A percentile compares a stretch with the other conserved stretches of the same genome.
Evolutionary conservation across 371 early-diverging fungal species (phyloP).

Genomic region (Encephalitozoon cuniculi): DNA sequence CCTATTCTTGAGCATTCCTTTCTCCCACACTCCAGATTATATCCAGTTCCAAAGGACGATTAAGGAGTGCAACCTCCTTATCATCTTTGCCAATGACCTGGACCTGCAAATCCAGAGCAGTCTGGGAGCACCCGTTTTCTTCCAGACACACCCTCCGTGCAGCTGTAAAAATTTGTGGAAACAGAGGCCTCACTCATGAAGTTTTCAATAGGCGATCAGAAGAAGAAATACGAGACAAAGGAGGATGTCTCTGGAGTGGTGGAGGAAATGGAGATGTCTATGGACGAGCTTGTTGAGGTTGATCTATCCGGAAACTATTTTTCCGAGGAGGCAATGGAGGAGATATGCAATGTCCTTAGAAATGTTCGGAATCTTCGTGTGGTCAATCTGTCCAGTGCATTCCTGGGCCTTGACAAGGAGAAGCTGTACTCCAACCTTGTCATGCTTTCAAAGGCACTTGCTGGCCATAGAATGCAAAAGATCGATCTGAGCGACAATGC

Average conservation of each 20-base stretch:
- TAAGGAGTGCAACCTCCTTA: not conserved
- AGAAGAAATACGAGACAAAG: conserved; percentile 50
- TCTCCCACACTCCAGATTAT: not conserved
- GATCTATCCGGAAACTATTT: conserved; percentile 58
- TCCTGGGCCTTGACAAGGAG: conserved; percentile 48
- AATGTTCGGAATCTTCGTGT: conserved; percentile 36
- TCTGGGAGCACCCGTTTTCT: no score
- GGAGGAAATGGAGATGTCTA: conserved; percentile 19
- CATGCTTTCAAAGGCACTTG: conserved; percentile 33
- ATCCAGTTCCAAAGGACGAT: not conserved
- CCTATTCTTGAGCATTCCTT: not conserved
- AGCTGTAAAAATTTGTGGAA: not conserved
- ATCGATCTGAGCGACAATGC: conserved; percentile 61
- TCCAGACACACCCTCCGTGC: no score
- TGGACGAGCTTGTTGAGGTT: conserved; percentile 36
- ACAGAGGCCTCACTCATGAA: conserved; percentile 29
- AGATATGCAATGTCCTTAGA: conserved; percentile 37
- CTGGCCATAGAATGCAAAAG: conserved; percentile 17
- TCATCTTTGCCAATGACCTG: not conserved
- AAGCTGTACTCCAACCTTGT: conserved; percentile 48
- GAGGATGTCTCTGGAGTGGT: conserved; percentile 45
- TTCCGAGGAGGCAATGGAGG: conserved; percentile 48
- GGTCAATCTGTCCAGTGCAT: conserved; percentile 47
- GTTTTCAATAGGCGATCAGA: conserved; percentile 50
- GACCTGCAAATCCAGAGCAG: no score